These are phyloP conservation scores for Solanum bukasovii DNA, from an alignment of 257 asterid genomes.

Conservation along the genomic window DNA sequence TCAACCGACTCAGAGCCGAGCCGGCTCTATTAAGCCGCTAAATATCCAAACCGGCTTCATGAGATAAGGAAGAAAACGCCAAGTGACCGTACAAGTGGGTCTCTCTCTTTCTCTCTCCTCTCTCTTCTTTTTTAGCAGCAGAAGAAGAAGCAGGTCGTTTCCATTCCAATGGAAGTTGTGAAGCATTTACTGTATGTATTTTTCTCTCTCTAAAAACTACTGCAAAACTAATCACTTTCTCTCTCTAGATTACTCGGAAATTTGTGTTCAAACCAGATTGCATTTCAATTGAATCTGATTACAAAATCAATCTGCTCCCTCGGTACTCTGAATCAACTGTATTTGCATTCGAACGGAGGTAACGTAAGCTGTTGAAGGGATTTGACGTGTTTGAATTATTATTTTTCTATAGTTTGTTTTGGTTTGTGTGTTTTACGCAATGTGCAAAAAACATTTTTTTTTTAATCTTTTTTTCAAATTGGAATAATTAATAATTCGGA, in stretches of 20 bases:
- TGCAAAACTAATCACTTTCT: neutral
- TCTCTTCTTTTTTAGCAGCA: conserved; percentile 18
- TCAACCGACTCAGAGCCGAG: neutral
- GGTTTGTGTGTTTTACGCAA: neutral
- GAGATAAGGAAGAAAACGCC: neutral
- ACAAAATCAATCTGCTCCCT: neutral
- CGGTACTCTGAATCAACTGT: neutral
- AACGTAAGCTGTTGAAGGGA: neutral
- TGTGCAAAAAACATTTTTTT: neutral
- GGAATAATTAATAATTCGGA: neutral
- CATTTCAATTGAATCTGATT: neutral
- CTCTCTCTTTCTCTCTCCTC: neutral
- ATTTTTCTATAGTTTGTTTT: neutral
- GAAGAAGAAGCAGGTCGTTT: conserved; percentile 28
- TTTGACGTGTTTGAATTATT: neutral
- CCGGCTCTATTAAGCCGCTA: neutral
- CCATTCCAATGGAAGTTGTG: conserved; percentile 49
- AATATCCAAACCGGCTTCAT: neutral
- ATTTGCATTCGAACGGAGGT: neutral
- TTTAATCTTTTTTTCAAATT: neutral
- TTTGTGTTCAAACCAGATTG: neutral
- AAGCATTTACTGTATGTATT: conserved; percentile 39
- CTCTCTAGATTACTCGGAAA: neutral
- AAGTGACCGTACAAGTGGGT: conserved; percentile 32
- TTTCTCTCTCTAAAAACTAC: conserved; percentile 2